A percentile compares a stretch with the other conserved stretches of the same genome.
phyloP scores from a whole-genome alignment of 139 green algal genomes.

The Pleodorina starrii region DNA sequence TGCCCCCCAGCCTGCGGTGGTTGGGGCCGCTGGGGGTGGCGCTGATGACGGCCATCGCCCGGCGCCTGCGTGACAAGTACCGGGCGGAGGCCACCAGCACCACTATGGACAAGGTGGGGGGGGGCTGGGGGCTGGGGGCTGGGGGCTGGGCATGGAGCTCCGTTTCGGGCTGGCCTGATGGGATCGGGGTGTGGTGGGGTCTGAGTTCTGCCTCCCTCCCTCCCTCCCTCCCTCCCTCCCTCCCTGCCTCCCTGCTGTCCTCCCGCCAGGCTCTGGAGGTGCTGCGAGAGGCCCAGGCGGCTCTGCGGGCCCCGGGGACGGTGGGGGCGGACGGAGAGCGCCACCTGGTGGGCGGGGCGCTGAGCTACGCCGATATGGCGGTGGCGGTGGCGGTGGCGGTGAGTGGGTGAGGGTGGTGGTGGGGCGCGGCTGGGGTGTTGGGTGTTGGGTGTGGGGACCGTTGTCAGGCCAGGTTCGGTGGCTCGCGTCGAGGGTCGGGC shows the following conservation, averaged over 20 bases:
- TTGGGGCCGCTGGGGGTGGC: not conserved
- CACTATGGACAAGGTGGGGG: slow-evolving; percentile 10
- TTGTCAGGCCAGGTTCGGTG: not conserved
- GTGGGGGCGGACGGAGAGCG: not conserved
- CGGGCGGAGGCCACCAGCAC: not conserved
- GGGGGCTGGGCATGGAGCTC: too few species aligned
- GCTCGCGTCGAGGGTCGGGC: too few species aligned
- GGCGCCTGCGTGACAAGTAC: slow-evolving; percentile 31
- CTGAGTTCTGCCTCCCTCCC: too few species aligned
- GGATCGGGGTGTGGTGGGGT: too few species aligned
- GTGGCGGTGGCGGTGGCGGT: slow-evolving; percentile 27
- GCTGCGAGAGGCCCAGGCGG: slow-evolving; percentile 23
- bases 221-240: not conserved
- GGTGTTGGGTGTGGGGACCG: not conserved
- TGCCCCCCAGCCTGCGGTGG: slow-evolving; percentile 18
- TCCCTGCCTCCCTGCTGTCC: not conserved
- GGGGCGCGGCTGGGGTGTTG: too few species aligned
- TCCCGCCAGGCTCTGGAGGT: slow-evolving; percentile 9
- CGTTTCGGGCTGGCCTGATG: too few species aligned
- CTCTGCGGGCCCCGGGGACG: not conserved
- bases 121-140: too few species aligned
- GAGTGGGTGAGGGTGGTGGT: not conserved
- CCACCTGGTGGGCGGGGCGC: not conserved
- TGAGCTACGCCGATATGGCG: slow-evolving; percentile 34
- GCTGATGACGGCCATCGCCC: not conserved